These are phyloP conservation scores for Gamsiella multidivaricata DNA, from an alignment of 192 early-diverging fungal species.

Conservation along the genomic window DNA sequence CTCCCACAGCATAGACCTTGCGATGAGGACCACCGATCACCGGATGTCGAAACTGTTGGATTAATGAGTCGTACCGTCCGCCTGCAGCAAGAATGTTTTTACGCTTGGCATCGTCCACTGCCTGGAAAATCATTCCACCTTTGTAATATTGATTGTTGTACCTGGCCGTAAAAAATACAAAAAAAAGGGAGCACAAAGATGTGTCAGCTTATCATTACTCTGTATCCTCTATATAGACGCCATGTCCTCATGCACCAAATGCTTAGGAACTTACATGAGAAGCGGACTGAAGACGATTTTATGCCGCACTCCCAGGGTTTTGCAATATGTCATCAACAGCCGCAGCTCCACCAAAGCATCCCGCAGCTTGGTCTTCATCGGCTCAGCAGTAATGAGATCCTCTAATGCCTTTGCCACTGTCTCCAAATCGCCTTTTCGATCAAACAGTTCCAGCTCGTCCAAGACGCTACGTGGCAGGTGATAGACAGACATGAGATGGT, in stretches of 20 bases:
- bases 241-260: too few species aligned
- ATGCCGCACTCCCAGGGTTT: slow-evolving; percentile 61
- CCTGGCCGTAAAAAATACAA: slow-evolving; percentile 44
- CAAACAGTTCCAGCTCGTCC: slow-evolving; percentile 74
- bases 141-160: slow-evolving; percentile 70
- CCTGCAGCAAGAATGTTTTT: slow-evolving; percentile 68
- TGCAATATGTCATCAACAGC: slow-evolving; percentile 51
- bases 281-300: slow-evolving; percentile 63
- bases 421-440: slow-evolving; percentile 68
- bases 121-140: slow-evolving; percentile 67
- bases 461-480: slow-evolving; percentile 68
- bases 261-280: slow-evolving; percentile 60
- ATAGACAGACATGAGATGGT: slow-evolving; percentile 70
- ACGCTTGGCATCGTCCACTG: slow-evolving; percentile 58
- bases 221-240: too few species aligned
- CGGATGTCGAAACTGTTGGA: slow-evolving; percentile 63
- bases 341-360: slow-evolving; percentile 56
- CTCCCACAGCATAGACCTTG: slow-evolving; percentile 75
- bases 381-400: slow-evolving; percentile 48
- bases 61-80: slow-evolving; percentile 64
- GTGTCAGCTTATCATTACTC: too few species aligned
- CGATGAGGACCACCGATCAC: slow-evolving; percentile 49
- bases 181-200: too few species aligned
- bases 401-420: slow-evolving; percentile 58
- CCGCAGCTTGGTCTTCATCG: slow-evolving; percentile 54